Percentiles rank a stretch among this genome's conserved stretches.
Conservation (phyloP, 352 stramenopile genomes). For the Chrysophaeum taylorii region DNA sequence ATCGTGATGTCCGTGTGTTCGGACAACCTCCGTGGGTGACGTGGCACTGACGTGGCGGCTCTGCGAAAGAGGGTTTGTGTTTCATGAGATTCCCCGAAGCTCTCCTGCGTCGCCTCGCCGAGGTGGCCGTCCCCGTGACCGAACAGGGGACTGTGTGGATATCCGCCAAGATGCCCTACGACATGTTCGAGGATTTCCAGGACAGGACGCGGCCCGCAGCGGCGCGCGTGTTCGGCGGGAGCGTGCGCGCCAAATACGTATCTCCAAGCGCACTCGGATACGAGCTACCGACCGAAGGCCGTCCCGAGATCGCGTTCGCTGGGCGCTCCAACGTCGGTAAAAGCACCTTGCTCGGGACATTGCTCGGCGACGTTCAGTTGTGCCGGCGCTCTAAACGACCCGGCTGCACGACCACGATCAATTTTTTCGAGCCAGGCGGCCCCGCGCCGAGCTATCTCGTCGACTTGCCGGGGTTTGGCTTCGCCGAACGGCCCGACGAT, state of each 20-base stretch:
- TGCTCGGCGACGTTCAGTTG: slow-evolving; percentile 54
- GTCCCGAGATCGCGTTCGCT: slow-evolving; percentile 66
- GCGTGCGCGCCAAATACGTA: neutral
- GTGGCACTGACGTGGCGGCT: too few species aligned
- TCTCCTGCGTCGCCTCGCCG: too few species aligned
- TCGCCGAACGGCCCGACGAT: slow-evolving; percentile 57
- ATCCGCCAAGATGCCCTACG: too few species aligned
- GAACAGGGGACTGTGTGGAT: too few species aligned
- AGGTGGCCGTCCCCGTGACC: too few species aligned
- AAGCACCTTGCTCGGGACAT: slow-evolving; percentile 68
- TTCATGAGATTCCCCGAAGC: too few species aligned
- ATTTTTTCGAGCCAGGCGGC: slow-evolving; percentile 19
- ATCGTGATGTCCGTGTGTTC: too few species aligned
- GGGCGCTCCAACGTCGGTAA: slow-evolving; percentile 74
- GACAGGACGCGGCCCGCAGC: too few species aligned
- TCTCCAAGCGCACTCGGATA: slow-evolving; percentile 8
- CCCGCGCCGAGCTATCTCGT: neutral
- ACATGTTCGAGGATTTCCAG: too few species aligned
- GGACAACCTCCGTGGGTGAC: too few species aligned
- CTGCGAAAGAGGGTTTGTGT: too few species aligned
- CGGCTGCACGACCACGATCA: slow-evolving; percentile 60
- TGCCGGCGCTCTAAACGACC: slow-evolving; percentile 66
- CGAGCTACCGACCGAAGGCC: slow-evolving; percentile 13
- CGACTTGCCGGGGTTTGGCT: slow-evolving; percentile 50
- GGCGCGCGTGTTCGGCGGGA: too few species aligned